Conservation (phyloP, 306 rosid species). For the Cajanus cajan region DNA sequence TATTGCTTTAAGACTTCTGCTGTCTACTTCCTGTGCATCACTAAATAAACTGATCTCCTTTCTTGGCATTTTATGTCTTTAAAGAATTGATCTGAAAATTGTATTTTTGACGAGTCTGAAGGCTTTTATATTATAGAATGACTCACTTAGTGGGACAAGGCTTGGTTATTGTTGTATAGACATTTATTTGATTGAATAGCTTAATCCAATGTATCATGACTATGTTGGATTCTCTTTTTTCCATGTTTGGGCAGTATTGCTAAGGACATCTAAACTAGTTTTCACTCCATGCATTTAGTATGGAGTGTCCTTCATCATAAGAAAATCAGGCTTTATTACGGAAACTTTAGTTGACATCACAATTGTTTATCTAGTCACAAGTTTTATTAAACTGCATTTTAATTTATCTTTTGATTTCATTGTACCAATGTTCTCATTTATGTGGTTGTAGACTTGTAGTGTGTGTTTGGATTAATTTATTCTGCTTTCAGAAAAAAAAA, state of each 20-base stretch:
- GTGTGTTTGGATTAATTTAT: not conserved
- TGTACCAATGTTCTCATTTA: slow-evolving; percentile 2
- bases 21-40: slow-evolving; percentile 15
- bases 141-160: not conserved
- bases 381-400: not conserved
- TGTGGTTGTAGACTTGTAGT: not conserved
- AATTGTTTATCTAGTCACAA: not conserved
- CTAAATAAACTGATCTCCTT: not conserved
- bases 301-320: slow-evolving; percentile 6
- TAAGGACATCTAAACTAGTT: not conserved
- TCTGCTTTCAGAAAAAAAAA: not conserved
- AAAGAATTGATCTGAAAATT: slow-evolving; percentile 15
- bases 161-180: not conserved
- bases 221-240: not conserved
- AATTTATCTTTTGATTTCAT: slow-evolving; percentile 19
- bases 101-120: not conserved
- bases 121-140: not conserved
- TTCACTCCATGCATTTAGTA: not conserved
- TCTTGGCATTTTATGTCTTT: not conserved
- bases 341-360: not conserved
- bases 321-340: not conserved
- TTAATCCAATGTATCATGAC: not conserved
- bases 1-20: not conserved
- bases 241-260: not conserved
- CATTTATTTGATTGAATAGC: slow-evolving; percentile 15